phyloP scores from a whole-genome alignment of 345 rosid species.

The Nasturtium officinale region DNA sequence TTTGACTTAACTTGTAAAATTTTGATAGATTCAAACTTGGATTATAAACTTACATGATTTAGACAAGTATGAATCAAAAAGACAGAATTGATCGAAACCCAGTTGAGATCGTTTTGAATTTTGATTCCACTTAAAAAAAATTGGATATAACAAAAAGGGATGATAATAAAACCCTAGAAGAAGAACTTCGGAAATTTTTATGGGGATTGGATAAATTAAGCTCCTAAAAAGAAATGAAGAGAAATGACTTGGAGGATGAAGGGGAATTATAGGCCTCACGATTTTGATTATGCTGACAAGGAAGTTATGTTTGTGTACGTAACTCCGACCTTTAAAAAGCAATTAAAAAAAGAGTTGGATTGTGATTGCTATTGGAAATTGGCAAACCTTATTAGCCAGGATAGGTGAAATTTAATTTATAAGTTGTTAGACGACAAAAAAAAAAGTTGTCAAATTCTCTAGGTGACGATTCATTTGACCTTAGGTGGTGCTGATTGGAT shows the following conservation, averaged over 20 bases:
- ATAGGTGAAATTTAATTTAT: not conserved
- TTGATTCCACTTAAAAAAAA: not conserved
- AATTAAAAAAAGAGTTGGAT: not conserved
- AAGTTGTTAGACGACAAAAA: not conserved
- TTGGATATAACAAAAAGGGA: not conserved
- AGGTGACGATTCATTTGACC: slow-evolving; percentile 24
- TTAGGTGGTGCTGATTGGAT: slow-evolving; percentile 32
- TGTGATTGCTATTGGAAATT: slow-evolving; percentile 14
- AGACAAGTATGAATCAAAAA: slow-evolving; percentile 10
- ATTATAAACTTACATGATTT: not conserved
- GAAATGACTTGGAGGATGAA: not conserved
- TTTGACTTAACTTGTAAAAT: not conserved
- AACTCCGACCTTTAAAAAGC: slow-evolving; percentile 16
- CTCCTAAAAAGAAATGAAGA: not conserved
- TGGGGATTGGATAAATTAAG: not conserved
- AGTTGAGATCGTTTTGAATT: not conserved
- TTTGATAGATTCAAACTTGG: not conserved
- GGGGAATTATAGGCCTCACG: slow-evolving; percentile 30
- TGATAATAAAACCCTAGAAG: not conserved
- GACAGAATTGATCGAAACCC: slow-evolving; percentile 23
- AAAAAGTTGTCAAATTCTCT: not conserved
- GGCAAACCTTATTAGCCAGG: slow-evolving; percentile 9
- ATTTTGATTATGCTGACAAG: slow-evolving; percentile 22
- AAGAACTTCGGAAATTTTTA: not conserved
- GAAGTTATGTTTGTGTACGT: slow-evolving; percentile 13